Evolutionary conservation across 1,284 basidiomycete species (phyloP).

Genomic region (Ganoderma sp.): DNA sequence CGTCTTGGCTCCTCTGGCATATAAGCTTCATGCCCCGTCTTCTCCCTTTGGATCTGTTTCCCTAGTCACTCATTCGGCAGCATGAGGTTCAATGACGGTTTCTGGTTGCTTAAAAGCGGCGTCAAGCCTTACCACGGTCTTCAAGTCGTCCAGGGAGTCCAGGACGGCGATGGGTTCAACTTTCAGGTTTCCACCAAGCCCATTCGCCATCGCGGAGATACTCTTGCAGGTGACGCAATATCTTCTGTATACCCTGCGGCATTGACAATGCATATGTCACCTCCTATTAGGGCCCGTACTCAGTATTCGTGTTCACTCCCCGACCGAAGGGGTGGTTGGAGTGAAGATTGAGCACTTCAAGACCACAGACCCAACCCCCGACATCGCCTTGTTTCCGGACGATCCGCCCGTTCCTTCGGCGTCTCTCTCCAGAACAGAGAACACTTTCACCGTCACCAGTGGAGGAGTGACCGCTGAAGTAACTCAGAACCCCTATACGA

Average conservation of each 20-base stretch:
- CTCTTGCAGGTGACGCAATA: slow-evolving; percentile 58
- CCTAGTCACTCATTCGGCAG: not conserved
- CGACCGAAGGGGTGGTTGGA: slow-evolving; percentile 69
- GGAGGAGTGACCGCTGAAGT: slow-evolving; percentile 58
- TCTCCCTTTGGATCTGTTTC: slow-evolving; percentile 1
- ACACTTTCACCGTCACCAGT: slow-evolving; percentile 48
- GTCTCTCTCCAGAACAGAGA: slow-evolving; percentile 45
- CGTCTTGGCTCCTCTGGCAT: slow-evolving; percentile 4
- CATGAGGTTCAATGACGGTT: slow-evolving; percentile 61
- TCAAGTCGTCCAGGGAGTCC: slow-evolving; percentile 54
- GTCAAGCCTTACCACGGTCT: slow-evolving; percentile 66
- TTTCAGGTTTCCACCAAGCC: slow-evolving; percentile 69
- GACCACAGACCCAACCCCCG: slow-evolving; percentile 49
- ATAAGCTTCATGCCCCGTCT: slow-evolving; percentile 17
- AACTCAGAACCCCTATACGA: slow-evolving; percentile 62
- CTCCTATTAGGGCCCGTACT: slow-evolving; percentile 56
- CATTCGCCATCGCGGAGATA: slow-evolving; percentile 72
- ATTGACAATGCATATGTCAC: slow-evolving; percentile 29
- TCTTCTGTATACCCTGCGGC: not conserved
- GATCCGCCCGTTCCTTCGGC: slow-evolving; percentile 53
- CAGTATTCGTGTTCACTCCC: slow-evolving; percentile 65
- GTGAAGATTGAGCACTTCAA: slow-evolving; percentile 70
- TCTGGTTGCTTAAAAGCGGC: slow-evolving; percentile 70
- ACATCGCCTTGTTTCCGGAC: slow-evolving; percentile 71
- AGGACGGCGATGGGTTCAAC: slow-evolving; percentile 55